A percentile compares a stretch with the other conserved stretches of the same genome.
Evolutionary conservation across 2,329 filamentous ascomycete genomes (phyloP).

Genomic region (Periconia sp.): DNA sequence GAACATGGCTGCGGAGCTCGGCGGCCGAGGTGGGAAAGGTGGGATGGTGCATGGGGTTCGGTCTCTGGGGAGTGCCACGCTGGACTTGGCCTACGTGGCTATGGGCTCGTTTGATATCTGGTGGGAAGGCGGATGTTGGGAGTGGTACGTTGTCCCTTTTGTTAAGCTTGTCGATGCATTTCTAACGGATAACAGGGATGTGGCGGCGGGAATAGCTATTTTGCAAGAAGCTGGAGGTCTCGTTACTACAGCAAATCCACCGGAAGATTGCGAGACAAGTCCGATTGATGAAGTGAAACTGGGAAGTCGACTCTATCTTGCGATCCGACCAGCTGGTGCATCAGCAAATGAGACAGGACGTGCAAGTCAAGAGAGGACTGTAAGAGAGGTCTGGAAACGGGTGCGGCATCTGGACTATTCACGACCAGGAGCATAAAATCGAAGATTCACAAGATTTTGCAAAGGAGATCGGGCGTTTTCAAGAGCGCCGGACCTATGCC

Average conservation of each 20-base stretch:
- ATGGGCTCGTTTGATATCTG: slow-evolving; percentile 78
- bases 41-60: slow-evolving; percentile 79
- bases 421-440: slow-evolving; percentile 60
- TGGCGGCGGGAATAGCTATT: slow-evolving; percentile 73
- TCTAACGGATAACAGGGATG: slow-evolving; percentile 58
- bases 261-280: slow-evolving; percentile 57
- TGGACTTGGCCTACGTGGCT: slow-evolving; percentile 74
- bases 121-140: slow-evolving; percentile 83
- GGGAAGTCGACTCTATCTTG: slow-evolving; percentile 70
- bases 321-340: slow-evolving; percentile 69
- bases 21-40: slow-evolving; percentile 64
- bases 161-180: not conserved
- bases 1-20: slow-evolving; percentile 71
- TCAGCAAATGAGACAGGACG: slow-evolving; percentile 63
- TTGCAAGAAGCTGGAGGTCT: slow-evolving; percentile 73
- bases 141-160: slow-evolving; percentile 58
- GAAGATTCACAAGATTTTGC: slow-evolving; percentile 71
- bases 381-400: slow-evolving; percentile 72
- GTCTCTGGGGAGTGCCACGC: slow-evolving; percentile 70
- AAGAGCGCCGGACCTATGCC: slow-evolving; percentile 96
- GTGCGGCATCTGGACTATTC: slow-evolving; percentile 68
- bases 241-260: slow-evolving; percentile 73
- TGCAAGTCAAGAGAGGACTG: slow-evolving; percentile 68
- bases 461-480: slow-evolving; percentile 79
- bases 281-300: slow-evolving; percentile 62